Evolutionary conservation across 768 basidiomycete genomes (phyloP).

Genomic region (Imleria badia): DNA sequence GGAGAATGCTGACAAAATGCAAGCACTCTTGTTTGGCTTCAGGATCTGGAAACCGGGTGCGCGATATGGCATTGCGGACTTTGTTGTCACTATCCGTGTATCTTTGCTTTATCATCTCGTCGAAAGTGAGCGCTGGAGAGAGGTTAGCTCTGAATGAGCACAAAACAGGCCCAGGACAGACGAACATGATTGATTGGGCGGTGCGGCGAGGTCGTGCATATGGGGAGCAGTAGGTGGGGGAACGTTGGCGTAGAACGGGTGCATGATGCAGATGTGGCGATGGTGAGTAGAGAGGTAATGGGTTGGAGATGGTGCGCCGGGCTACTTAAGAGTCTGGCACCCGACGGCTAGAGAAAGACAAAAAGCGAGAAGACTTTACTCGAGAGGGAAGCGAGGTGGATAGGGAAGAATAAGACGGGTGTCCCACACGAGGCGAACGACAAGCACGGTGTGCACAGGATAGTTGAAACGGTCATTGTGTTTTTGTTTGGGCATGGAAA

Average conservation of each 20-base stretch:
- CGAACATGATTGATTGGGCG: slow-evolving; percentile 8
- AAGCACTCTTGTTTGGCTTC: slow-evolving; percentile 1
- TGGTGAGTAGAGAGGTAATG: not conserved
- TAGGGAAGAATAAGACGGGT: slow-evolving; percentile 4
- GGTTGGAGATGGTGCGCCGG: not conserved
- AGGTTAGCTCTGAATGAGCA: not conserved
- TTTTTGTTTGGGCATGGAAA: slow-evolving; percentile 1
- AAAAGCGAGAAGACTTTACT: not conserved
- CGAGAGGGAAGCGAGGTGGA: slow-evolving; percentile 1
- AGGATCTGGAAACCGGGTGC: not conserved
- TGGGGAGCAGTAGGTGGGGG: not conserved
- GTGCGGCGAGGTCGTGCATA: not conserved
- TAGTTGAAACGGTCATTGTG: slow-evolving; percentile 4
- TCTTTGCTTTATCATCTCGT: not conserved
- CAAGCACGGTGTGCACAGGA: not conserved
- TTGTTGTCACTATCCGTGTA: not conserved
- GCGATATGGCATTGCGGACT: slow-evolving; percentile 6
- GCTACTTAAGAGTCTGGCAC: not conserved
- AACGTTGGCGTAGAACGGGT: not conserved
- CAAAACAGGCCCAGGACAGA: slow-evolving; percentile 3
- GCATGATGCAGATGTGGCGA: slow-evolving; percentile 4
- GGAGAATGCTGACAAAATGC: slow-evolving; percentile 9
- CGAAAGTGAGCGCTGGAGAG: slow-evolving; percentile 4
- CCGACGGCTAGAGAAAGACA: not conserved
- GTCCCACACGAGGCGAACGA: not conserved